These are phyloP conservation scores for Malus orientalis DNA, from an alignment of 306 rosid species.

Conservation along the genomic window DNA sequence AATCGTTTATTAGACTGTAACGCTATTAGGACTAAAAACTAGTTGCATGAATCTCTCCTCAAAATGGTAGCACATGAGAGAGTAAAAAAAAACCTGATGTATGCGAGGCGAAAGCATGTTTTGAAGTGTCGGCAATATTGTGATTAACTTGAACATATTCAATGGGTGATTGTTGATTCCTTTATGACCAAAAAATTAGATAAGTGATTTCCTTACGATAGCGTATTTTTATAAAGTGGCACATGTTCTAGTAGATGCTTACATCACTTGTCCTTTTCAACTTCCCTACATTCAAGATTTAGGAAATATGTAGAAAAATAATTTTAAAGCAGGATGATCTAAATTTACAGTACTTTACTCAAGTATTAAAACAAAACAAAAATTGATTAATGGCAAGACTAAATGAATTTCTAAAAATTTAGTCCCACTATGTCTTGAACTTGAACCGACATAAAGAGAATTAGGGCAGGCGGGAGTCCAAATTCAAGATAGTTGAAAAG, in stretches of 20 bases:
- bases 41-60: background rate
- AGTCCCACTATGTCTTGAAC: constrained; percentile 6
- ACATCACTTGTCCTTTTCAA: constrained; percentile 10
- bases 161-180: background rate
- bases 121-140: background rate
- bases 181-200: background rate
- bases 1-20: background rate
- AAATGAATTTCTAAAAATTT: background rate
- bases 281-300: background rate
- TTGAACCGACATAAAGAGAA: background rate
- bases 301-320: background rate
- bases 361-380: background rate
- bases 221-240: background rate
- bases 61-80: background rate
- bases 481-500: background rate
- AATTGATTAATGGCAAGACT: background rate
- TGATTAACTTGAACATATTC: background rate
- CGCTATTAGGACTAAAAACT: background rate
- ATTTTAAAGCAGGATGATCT: constrained; percentile 3
- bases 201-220: background rate
- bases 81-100: background rate
- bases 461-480: background rate
- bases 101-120: background rate
- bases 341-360: background rate
- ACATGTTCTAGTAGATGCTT: background rate